A percentile compares a stretch with the other conserved stretches of the same genome.
phyloP scores from a whole-genome alignment of 108 stramenopile species.

The Pseudonitzschia multistriata region DNA sequence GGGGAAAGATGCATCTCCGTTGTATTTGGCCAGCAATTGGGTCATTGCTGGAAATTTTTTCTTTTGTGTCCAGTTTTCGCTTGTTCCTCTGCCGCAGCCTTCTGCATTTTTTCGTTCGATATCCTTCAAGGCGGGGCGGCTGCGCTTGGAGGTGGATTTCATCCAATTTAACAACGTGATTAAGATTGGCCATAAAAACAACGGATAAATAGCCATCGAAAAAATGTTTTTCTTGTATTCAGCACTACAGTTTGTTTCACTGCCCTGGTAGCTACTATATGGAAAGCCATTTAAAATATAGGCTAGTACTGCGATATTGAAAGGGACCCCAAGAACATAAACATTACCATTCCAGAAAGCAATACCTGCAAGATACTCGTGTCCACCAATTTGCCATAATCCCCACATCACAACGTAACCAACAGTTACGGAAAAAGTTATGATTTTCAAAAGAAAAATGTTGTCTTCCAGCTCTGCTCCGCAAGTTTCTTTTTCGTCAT shows the following conservation, averaged over 20 bases:
- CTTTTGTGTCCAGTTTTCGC: neutral
- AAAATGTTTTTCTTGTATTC: conserved; percentile 1
- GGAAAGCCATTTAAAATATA: too few species aligned
- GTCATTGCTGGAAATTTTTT: conserved; percentile 13
- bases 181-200: conserved; percentile 6
- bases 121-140: neutral
- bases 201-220: conserved; percentile 12
- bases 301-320: neutral
- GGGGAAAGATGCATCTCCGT: conserved; percentile 17
- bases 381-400: too few species aligned
- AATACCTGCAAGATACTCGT: too few species aligned
- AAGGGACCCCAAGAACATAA: conserved; percentile 3
- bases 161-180: neutral
- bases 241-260: too few species aligned
- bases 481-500: too few species aligned
- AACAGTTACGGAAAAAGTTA: neutral
- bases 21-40: neutral
- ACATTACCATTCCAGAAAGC: too few species aligned
- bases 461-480: neutral
- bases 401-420: too few species aligned
- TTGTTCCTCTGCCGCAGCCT: neutral
- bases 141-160: neutral
- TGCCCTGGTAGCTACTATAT: too few species aligned
- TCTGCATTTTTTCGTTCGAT: neutral
- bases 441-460: neutral